These are phyloP conservation scores for Phytophthora meadii DNA, from an alignment of 352 stramenopile genomes.

Conservation along the genomic window DNA sequence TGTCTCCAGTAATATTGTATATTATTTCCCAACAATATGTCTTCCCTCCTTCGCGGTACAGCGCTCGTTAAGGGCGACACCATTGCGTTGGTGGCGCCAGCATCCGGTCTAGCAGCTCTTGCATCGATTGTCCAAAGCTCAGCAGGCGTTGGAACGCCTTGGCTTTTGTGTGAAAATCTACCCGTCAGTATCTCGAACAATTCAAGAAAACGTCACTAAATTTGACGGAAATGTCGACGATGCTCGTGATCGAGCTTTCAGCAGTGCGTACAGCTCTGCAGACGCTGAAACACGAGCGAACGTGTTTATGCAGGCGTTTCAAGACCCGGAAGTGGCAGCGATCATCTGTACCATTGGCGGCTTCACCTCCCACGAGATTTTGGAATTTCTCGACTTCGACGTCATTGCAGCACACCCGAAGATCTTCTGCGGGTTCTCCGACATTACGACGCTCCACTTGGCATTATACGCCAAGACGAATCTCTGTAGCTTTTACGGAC, in stretches of 20 bases:
- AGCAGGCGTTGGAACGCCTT: conserved; percentile 34
- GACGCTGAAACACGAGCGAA: conserved; percentile 46
- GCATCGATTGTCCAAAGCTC: conserved; percentile 53
- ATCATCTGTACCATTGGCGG: conserved; percentile 70
- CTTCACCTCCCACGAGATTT: conserved; percentile 64
- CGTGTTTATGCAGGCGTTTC: conserved; percentile 66
- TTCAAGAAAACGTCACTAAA: conserved; percentile 32
- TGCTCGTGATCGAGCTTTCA: conserved; percentile 12
- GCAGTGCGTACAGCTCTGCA: conserved; percentile 53
- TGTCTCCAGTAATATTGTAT: too few relatives aligned
- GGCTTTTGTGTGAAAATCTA: conserved; percentile 61
- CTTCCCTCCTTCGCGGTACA: conserved; percentile 19
- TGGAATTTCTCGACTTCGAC: conserved; percentile 70
- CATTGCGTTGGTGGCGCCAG: conserved; percentile 60
- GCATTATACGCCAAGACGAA: conserved; percentile 49
- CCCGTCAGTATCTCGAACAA: conserved; percentile 39
- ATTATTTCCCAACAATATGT: conserved; percentile 5
- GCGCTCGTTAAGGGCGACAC: conserved; percentile 47
- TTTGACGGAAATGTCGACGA: conserved; percentile 19
- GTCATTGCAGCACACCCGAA: conserved; percentile 49
- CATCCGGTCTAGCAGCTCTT: conserved; percentile 49
- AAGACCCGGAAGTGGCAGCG: conserved; percentile 41
- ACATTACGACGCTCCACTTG: conserved; percentile 71
- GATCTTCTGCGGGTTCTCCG: conserved; percentile 67
- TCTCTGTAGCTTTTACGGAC: conserved; percentile 70